Base-by-base conservation (phyloP, 208 protist species). In the Polymyxa betae region DNA sequence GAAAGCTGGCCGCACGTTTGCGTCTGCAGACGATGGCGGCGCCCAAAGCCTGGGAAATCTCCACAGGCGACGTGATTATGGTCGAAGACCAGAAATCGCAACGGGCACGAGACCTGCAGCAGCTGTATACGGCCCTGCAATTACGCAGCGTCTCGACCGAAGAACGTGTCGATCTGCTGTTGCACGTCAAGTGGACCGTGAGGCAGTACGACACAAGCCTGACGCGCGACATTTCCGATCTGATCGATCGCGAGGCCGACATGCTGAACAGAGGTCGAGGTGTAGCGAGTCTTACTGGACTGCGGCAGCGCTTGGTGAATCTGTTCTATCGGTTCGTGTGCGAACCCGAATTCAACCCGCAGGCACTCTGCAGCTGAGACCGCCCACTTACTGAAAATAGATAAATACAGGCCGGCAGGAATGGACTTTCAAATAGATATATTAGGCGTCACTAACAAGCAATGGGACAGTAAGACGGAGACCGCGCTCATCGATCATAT, bases 181-280 rank as follows among this genome's bases (percentile, higher is more conserved):
- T 98, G n/a, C 97, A 98, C 88, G 95, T 99, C 45, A 98, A 98
- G 94, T 98, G 96, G 96, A 98, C 97, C 0, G 97, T 99, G 24
- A 98, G 97, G 90, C 96, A 98, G 94, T 98, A 98, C 93, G 93
- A 97, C 90, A 92, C 87, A 49, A 49, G 66, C 20, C 93, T 98
- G 41, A 97, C 96, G 35, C 92, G 94, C 29, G 96, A 98, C 89
- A 94, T 98, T 72, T 94, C 95, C 88, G 96, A 98, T 92, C 95
- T 99, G 40, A 97, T 99, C 49, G 97, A 98, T 92, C 96, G 98
- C 89, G 98, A 99, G 94, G 97, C 96, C 0, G 97, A 99, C 92
- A 90, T 99, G 88, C 93, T 98, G 32, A 95, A 98, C 68, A 95
- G 97, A 38, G 97, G 97, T 1, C 93, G 94, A 16, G 49, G 52